Conservation (phyloP, 371 early-diverging fungal genomes). For the Chytridium lagenaria region DNA sequence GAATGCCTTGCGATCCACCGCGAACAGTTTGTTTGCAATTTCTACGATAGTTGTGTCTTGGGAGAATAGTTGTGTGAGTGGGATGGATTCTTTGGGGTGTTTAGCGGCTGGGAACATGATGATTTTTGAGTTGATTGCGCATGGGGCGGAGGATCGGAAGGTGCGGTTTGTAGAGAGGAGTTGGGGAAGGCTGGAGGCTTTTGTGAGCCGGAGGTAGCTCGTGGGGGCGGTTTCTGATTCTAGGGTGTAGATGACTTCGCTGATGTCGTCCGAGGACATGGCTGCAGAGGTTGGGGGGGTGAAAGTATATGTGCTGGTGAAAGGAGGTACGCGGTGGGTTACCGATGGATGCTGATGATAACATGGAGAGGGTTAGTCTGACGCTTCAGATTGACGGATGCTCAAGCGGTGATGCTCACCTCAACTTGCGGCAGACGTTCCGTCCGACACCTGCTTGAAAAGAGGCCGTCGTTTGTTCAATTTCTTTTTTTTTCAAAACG, state of each 20-base stretch:
- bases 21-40: not conserved
- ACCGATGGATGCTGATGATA: too few relatives aligned
- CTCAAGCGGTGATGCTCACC: too few relatives aligned
- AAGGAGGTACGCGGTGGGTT: too few relatives aligned
- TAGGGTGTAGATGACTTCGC: not conserved
- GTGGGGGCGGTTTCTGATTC: not conserved
- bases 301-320: too few relatives aligned
- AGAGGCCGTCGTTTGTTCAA: too few relatives aligned
- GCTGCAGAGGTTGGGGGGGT: too few relatives aligned
- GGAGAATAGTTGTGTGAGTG: not conserved
- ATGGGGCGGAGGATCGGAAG: not conserved
- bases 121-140: not conserved
- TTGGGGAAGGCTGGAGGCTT: not conserved
- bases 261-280: too few relatives aligned
- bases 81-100: not conserved
- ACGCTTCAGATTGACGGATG: too few relatives aligned
- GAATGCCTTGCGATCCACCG: not conserved
- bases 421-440: too few relatives aligned
- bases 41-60: not conserved
- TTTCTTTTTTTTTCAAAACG: too few relatives aligned
- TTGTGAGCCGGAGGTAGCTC: not conserved
- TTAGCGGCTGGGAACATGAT: not conserved
- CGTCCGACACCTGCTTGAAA: too few relatives aligned
- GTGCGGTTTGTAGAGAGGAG: conserved; percentile 8
- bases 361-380: too few relatives aligned